Conservation (phyloP, 306 rosid species). For the Casuarina glauca region DNA sequence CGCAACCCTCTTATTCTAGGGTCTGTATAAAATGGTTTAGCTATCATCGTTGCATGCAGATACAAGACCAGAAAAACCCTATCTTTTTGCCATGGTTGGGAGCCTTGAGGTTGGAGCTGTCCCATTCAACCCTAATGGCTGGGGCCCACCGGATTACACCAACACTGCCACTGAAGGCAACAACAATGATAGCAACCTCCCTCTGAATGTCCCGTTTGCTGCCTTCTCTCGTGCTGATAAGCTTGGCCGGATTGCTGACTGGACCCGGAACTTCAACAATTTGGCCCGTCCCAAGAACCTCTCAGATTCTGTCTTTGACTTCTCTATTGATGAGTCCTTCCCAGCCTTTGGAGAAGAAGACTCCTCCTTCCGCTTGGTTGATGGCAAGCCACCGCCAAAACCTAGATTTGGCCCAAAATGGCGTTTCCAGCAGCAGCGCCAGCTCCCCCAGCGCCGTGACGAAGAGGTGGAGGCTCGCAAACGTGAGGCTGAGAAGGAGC, state of each 20-base stretch:
- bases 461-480: constrained; percentile 86
- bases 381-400: constrained; percentile 84
- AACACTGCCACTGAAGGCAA: background rate
- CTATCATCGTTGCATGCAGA: background rate
- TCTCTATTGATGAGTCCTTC: constrained; percentile 81
- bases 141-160: constrained; percentile 79
- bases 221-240: constrained; percentile 91
- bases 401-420: constrained; percentile 86
- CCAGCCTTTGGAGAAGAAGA: constrained; percentile 61
- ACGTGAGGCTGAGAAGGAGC: constrained; percentile 88
- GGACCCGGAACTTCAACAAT: constrained; percentile 82
- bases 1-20: too few relatives aligned
- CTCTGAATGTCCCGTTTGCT: constrained; percentile 78
- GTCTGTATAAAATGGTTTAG: too few relatives aligned
- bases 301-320: constrained; percentile 77
- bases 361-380: constrained; percentile 73
- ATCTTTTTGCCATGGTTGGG: constrained; percentile 30
- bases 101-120: constrained; percentile 72
- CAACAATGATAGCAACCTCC: constrained; percentile 40
- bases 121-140: constrained; percentile 78
- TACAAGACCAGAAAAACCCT: background rate
- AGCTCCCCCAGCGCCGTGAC: constrained; percentile 91
- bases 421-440: constrained; percentile 78
- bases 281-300: constrained; percentile 63
- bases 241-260: constrained; percentile 87